Evolutionary conservation across 2,329 filamentous ascomycete genomes (phyloP).

Genomic region (Paraphaeosphaeria minitans): DNA sequence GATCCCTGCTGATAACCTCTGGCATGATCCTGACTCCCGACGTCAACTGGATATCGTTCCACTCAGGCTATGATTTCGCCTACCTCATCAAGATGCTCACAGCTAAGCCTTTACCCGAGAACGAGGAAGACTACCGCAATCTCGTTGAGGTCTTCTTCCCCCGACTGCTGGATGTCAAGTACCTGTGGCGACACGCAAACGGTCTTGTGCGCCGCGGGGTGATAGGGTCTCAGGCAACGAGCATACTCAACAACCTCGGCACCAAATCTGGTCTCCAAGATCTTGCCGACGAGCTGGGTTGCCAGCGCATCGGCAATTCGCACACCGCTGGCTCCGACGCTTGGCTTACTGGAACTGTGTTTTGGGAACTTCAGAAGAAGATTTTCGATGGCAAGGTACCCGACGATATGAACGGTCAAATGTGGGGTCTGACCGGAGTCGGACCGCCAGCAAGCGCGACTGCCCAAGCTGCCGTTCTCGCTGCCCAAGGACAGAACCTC

Average conservation of each 20-base stretch:
- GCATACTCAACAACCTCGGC: slow-evolving; percentile 83
- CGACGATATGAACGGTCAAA: slow-evolving; percentile 81
- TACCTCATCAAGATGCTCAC: slow-evolving; percentile 95
- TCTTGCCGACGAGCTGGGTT: slow-evolving; percentile 89
- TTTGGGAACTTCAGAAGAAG: slow-evolving; percentile 88
- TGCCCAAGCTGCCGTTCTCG: slow-evolving; percentile 51
- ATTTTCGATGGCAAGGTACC: slow-evolving; percentile 85
- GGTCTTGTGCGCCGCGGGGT: slow-evolving; percentile 60
- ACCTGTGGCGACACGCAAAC: slow-evolving; percentile 89
- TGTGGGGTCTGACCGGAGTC: slow-evolving; percentile 83
- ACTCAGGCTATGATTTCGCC: slow-evolving; percentile 97
- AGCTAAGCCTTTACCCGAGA: slow-evolving; percentile 80
- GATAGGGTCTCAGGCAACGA: slow-evolving; percentile 57
- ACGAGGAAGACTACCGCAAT: slow-evolving; percentile 86
- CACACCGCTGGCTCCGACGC: slow-evolving; percentile 96
- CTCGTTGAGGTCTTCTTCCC: slow-evolving; percentile 94
- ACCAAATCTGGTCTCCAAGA: slow-evolving; percentile 91
- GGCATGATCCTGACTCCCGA: slow-evolving; percentile 86
- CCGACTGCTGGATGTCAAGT: slow-evolving; percentile 93
- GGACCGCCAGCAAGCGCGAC: slow-evolving; percentile 61
- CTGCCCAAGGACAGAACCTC: slow-evolving; percentile 48
- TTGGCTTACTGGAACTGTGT: slow-evolving; percentile 89
- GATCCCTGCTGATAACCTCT: slow-evolving; percentile 86
- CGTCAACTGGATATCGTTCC: slow-evolving; percentile 96
- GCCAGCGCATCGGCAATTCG: slow-evolving; percentile 83